phyloP scores from a whole-genome alignment of 768 basidiomycete genomes.

The Naganishia onofrii region DNA sequence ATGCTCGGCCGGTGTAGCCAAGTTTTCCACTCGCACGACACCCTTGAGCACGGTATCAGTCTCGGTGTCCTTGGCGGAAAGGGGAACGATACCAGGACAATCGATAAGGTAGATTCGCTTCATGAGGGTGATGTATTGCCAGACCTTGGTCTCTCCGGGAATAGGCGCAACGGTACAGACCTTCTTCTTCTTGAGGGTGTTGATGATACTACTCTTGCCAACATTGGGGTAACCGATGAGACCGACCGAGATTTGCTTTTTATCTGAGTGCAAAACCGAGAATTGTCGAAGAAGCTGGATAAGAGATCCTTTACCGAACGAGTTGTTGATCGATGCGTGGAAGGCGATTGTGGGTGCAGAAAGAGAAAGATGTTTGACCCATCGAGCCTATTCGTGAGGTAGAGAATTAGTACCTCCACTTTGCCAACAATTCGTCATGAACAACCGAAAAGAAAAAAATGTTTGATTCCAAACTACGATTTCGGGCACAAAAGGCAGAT shows the following conservation, averaged over 20 bases:
- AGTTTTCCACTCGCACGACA: constrained; percentile 90
- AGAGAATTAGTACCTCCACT: constrained; percentile 14
- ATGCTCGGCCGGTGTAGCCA: constrained; percentile 87
- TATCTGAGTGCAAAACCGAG: constrained; percentile 93
- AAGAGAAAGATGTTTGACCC: constrained; percentile 90
- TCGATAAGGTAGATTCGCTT: constrained; percentile 97
- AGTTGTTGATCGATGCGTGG: constrained; percentile 98
- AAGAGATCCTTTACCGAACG: constrained; percentile 96
- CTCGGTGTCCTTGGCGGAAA: constrained; percentile 84
- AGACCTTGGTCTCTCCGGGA: constrained; percentile 98
- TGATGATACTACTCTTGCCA: constrained; percentile 95
- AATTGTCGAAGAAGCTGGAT: constrained; percentile 97
- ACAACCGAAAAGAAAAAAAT: constrained; percentile 37
- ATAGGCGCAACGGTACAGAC: constrained; percentile 95
- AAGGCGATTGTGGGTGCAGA: constrained; percentile 95
- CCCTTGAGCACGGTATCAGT: constrained; percentile 93
- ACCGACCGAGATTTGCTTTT: constrained; percentile 98
- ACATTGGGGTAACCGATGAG: constrained; percentile 98
- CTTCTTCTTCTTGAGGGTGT: constrained; percentile 95
- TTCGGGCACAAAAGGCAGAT: constrained; percentile 34
- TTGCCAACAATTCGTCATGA: constrained; percentile 5
- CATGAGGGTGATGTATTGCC: constrained; percentile 99
- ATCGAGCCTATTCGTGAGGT: constrained; percentile 67
- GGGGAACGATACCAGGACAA: constrained; percentile 95
- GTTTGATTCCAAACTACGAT: constrained; percentile 58